phyloP scores from a whole-genome alignment of 306 rosid genomes.

The Amphicarpaea edgeworthii region DNA sequence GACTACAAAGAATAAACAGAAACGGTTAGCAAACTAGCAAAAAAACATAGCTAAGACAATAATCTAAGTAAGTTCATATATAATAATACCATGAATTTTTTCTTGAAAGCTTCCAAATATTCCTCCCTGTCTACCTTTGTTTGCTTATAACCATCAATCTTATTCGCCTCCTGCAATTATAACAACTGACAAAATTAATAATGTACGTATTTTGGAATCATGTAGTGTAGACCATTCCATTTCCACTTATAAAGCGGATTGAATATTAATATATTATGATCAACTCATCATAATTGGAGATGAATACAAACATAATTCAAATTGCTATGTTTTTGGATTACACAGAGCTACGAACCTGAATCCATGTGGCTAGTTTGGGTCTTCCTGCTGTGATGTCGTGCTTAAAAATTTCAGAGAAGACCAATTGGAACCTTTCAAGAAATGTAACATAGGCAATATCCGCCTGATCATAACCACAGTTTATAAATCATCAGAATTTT shows the following conservation, averaged over 20 bases:
- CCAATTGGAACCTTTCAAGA: constrained; percentile 66
- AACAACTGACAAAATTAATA: background rate
- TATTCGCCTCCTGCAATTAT: constrained; percentile 54
- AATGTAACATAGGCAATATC: constrained; percentile 73
- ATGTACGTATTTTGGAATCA: background rate
- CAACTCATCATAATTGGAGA: no score
- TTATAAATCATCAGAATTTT: background rate
- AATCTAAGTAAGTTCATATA: background rate
- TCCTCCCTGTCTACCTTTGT: constrained; percentile 56
- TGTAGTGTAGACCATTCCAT: no score
- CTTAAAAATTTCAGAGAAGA: constrained; percentile 54
- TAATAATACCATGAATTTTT: constrained; percentile 53
- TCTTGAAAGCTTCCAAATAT: constrained; percentile 51
- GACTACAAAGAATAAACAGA: constrained; percentile 10
- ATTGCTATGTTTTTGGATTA: background rate
- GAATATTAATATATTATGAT: no score
- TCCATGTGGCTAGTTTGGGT: constrained; percentile 68
- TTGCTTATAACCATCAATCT: constrained; percentile 61
- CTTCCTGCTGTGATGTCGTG: constrained; percentile 68
- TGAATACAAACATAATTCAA: background rate
- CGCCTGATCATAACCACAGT: constrained; percentile 51
- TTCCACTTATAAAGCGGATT: no score
- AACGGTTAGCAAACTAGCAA: background rate
- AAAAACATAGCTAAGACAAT: background rate
- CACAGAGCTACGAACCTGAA: constrained; percentile 51